Evolutionary conservation across 2,329 filamentous ascomycete species (phyloP).

Genomic region (Penicillium sp.): DNA sequence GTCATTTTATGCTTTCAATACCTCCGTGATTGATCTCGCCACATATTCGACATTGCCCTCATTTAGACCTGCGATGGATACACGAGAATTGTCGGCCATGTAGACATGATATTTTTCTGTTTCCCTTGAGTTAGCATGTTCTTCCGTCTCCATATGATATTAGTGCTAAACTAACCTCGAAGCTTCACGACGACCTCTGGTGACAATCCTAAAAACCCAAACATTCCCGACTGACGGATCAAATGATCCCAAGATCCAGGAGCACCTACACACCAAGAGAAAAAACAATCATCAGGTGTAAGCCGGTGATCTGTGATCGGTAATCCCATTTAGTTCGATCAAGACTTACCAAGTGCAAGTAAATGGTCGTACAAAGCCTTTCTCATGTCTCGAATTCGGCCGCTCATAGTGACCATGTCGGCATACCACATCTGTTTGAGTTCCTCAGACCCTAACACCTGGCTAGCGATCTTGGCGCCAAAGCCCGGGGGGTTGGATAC

Average conservation of each 20-base stretch:
- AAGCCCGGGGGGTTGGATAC: conserved; percentile 95
- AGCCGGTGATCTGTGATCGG: no score
- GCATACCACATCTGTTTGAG: conserved; percentile 88
- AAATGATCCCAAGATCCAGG: conserved; percentile 63
- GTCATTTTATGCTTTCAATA: no score
- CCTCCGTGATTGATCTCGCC: conserved; percentile 28
- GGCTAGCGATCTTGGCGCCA: conserved; percentile 81
- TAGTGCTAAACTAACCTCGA: conserved; percentile 25
- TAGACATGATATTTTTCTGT: conserved; percentile 50
- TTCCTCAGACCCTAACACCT: conserved; percentile 74
- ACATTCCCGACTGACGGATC: conserved; percentile 97
- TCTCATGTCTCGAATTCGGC: conserved; percentile 89
- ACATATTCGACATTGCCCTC: conserved; percentile 43
- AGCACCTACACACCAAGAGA: conserved; percentile 63
- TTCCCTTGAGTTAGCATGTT: background rate
- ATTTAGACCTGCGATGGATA: conserved; percentile 94
- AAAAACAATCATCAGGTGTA: background rate
- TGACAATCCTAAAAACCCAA: conserved; percentile 70
- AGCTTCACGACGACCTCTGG: conserved; percentile 47
- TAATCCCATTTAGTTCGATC: no score
- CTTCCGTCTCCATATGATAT: background rate
- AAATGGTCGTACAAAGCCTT: conserved; percentile 74
- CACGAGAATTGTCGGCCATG: conserved; percentile 80
- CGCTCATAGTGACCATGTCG: conserved; percentile 87
- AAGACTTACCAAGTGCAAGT: conserved; percentile 11